Evolutionary conservation across 2,329 filamentous ascomycete genomes (phyloP).

Genomic region (Stromatinia cepivora): DNA sequence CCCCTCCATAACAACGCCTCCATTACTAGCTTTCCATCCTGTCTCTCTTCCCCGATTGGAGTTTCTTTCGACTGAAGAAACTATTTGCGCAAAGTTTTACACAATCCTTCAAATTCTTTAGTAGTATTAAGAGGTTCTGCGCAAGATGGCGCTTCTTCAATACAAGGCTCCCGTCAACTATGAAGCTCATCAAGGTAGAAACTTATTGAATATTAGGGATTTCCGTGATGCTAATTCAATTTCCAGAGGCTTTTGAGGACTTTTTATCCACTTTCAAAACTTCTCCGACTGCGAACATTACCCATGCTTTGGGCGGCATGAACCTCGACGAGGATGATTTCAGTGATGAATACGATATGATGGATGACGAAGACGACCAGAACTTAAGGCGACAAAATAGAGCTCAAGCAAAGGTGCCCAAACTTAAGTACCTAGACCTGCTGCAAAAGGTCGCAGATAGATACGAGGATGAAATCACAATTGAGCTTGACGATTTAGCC

Average conservation of each 20-base stretch:
- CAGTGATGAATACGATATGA: constrained; percentile 89
- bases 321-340: constrained; percentile 84
- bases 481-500: constrained; percentile 87
- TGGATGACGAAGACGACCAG: constrained; percentile 74
- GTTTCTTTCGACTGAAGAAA: not conserved
- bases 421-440: constrained; percentile 84
- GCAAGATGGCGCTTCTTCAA: constrained; percentile 75
- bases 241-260: constrained; percentile 74
- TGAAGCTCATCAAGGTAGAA: constrained; percentile 76
- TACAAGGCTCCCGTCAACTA: constrained; percentile 83
- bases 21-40: not conserved
- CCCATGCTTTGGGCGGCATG: constrained; percentile 79
- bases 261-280: constrained; percentile 90
- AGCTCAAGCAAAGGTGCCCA: constrained; percentile 57
- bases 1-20: constrained; percentile 13
- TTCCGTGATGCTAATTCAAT: not conserved
- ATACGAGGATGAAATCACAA: constrained; percentile 70
- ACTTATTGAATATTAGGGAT: constrained; percentile 13
- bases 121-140: constrained; percentile 30
- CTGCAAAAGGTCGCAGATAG: constrained; percentile 87
- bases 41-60: not conserved
- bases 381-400: constrained; percentile 47
- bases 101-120: not conserved
- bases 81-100: constrained; percentile 8
- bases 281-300: constrained; percentile 67